A percentile compares a stretch with the other conserved stretches of the same genome.
phyloP scores from a whole-genome alignment of 2,329 filamentous ascomycete species.

The Graphilbum ipis-grandicollis region DNA sequence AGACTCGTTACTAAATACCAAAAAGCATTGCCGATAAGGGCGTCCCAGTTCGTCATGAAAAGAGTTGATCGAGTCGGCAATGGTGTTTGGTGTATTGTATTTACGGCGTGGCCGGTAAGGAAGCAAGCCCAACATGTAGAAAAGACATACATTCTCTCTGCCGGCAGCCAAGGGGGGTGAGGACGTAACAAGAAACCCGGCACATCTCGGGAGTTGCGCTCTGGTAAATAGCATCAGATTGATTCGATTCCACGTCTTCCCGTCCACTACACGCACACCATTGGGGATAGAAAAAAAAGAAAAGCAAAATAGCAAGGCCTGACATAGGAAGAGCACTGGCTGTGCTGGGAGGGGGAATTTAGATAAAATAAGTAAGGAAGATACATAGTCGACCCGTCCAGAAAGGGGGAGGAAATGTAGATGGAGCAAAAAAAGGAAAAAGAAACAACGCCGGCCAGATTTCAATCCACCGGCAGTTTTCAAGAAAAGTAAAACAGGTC shows the following conservation, averaged over 20 bases:
- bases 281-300: too few relatives aligned
- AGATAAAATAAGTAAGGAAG: not conserved
- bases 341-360: not conserved
- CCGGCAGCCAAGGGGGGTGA: too few relatives aligned
- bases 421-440: not conserved
- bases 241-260: not conserved
- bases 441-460: slow-evolving; percentile 5
- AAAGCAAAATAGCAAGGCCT: too few relatives aligned
- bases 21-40: too few relatives aligned
- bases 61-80: too few relatives aligned
- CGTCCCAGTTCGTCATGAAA: too few relatives aligned
- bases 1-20: too few relatives aligned
- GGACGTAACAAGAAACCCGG: too few relatives aligned
- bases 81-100: too few relatives aligned
- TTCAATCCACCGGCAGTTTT: slow-evolving; percentile 7
- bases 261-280: not conserved
- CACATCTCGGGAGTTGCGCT: not conserved
- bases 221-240: not conserved
- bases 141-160: too few relatives aligned
- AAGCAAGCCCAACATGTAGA: too few relatives aligned
- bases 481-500: not conserved
- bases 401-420: not conserved
- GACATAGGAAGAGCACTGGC: not conserved
- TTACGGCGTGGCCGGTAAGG: too few relatives aligned
- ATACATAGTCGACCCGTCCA: not conserved